Evolutionary conservation across 1,139 yeast genomes (phyloP), one percentile per base, ranked within the genome.

Genomic region (Pichiaceae sp.): DNA sequence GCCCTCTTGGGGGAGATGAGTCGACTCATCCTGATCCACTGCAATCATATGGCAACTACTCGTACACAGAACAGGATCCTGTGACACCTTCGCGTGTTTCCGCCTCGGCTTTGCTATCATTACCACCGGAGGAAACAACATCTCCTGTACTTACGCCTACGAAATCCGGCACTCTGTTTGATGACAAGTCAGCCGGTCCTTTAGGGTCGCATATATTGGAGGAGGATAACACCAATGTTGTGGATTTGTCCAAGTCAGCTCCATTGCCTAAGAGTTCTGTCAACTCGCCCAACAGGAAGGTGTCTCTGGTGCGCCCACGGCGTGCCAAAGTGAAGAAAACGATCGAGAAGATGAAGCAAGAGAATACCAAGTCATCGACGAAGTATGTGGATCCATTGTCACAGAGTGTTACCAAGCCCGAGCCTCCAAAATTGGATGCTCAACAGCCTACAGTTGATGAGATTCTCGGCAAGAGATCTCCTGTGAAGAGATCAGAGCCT

Each of bases 251-350:
- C 28, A 7, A 25, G 28, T 14, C 28, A 14, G 7, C 14, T 9
- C 24, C 24, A 7, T 21, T 21, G 24, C 15, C n/a, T 24, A 6
- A 12, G 4, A 4, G 25, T 5, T 19, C 23, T 5, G 23, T 30
- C 15, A 38, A 49, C 1, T 63, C 70, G 1, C 69, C 70, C 16
- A 48, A 60, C 38, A 51, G 55, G 43, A 49, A 56, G 44, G 45
- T 53, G 25, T 37, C 51, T 38, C 56, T 67, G 36, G 67, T 68
- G 47, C 67, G 66, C 42, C 69, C 70, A 3, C 64, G 75, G 20
- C 60, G 82, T 42, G 63, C 65, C 2, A 54, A 33, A 11, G 17
- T 4, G 9, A 24, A 72, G 51, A 31, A 31, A 21, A 17, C 17
- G 40, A 6, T 14, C 17, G 3, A 29, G 17, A 9, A 32, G 19